These are phyloP conservation scores for Xerocomus nothofagi DNA, from an alignment of 1,284 basidiomycete species.

Conservation along the genomic window DNA sequence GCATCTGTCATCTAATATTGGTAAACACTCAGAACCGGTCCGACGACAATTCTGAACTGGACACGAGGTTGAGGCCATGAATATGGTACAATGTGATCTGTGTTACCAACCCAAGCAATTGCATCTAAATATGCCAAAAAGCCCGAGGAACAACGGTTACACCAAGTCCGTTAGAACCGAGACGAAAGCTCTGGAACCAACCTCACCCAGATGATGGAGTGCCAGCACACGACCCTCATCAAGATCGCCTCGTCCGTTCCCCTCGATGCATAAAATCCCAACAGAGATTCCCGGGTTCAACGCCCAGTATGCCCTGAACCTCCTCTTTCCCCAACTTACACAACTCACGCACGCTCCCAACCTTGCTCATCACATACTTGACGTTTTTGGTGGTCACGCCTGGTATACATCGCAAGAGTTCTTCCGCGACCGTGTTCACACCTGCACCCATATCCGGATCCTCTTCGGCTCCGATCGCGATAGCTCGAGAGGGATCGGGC, in stretches of 20 bases:
- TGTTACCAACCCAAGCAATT: neutral
- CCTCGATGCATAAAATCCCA: slow-evolving; percentile 83
- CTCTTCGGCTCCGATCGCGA: slow-evolving; percentile 78
- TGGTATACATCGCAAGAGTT: slow-evolving; percentile 70
- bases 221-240: slow-evolving; percentile 5
- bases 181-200: neutral
- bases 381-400: slow-evolving; percentile 86
- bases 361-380: slow-evolving; percentile 81
- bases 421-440: slow-evolving; percentile 73
- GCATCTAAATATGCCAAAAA: neutral
- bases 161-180: neutral
- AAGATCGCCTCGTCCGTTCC: slow-evolving; percentile 33
- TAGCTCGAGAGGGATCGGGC: slow-evolving; percentile 77
- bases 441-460: slow-evolving; percentile 64
- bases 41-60: neutral
- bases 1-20: too few species aligned
- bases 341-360: slow-evolving; percentile 74
- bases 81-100: neutral
- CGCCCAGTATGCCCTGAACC: slow-evolving; percentile 78
- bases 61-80: neutral
- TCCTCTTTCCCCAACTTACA: slow-evolving; percentile 64
- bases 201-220: neutral
- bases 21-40: neutral
- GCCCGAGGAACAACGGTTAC: neutral
- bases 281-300: slow-evolving; percentile 78